Conservation (phyloP, 2,329 filamentous ascomycete genomes). For the Teratosphaeria viscida region DNA sequence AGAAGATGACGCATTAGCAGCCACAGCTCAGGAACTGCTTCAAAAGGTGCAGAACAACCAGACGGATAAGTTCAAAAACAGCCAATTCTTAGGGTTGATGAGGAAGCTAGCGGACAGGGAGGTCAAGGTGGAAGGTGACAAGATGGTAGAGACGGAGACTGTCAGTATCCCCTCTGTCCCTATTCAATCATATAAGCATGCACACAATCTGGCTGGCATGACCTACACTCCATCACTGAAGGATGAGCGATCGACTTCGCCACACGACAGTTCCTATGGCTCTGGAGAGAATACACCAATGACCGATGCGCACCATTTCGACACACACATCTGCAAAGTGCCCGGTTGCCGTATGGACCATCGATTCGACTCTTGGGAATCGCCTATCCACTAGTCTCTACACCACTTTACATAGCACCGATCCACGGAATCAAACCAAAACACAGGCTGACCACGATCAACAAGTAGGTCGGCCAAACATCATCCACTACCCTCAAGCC, state of each 20-base stretch:
- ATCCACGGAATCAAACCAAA: conserved; percentile 1
- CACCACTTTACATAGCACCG: background rate
- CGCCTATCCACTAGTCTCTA: conserved; percentile 11
- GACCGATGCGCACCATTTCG: conserved; percentile 7
- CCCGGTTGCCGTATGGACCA: conserved; percentile 14
- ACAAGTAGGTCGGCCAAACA: conserved; percentile 16
- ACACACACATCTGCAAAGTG: conserved; percentile 7
- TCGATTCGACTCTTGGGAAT: conserved; percentile 26
- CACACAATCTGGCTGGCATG: background rate
- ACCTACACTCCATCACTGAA: background rate
- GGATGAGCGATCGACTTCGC: background rate
- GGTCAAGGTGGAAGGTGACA: conserved; percentile 61
- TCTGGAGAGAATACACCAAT: conserved; percentile 10
- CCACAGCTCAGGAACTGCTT: conserved; percentile 60
- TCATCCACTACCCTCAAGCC: conserved; percentile 13
- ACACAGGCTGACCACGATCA: conserved; percentile 14
- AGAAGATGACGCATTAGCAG: conserved; percentile 58
- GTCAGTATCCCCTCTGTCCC: conserved; percentile 2
- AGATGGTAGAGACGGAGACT: conserved; percentile 46
- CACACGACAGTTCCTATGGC: conserved; percentile 11
- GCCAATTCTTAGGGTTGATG: conserved; percentile 68
- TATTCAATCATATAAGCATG: conserved; percentile 7
- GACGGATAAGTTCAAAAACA: conserved; percentile 66
- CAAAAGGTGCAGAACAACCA: conserved; percentile 58
- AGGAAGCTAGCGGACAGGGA: conserved; percentile 61